These are phyloP conservation scores for Detonula confervacea DNA, from an alignment of 352 stramenopile species.

Conservation along the genomic window DNA sequence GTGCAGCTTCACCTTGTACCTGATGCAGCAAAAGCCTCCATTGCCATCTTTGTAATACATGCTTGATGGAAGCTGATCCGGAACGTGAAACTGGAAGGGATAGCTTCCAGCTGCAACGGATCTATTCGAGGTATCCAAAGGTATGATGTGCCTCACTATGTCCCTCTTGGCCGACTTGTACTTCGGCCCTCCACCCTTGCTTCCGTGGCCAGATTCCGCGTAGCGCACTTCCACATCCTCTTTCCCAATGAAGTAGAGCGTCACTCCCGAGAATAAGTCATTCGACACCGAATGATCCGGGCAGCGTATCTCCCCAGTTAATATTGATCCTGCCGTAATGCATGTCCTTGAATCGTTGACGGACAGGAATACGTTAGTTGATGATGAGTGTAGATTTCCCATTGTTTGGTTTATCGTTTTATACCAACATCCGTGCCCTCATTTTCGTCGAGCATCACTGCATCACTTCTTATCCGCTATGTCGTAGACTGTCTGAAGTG, in stretches of 20 bases:
- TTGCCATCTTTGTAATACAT: slow-evolving; percentile 17
- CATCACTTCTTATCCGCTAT: no score
- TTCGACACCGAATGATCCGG: slow-evolving; percentile 2
- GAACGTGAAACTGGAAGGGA: slow-evolving; percentile 23
- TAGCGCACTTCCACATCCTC: slow-evolving; percentile 21
- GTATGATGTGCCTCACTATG: slow-evolving; percentile 16
- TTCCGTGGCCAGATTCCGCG: neutral
- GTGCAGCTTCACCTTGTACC: slow-evolving; percentile 27
- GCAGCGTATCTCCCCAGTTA: slow-evolving; percentile 15
- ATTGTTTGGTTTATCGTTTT: neutral
- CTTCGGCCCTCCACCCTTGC: neutral
- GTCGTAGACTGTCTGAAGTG: no score
- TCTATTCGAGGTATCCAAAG: neutral
- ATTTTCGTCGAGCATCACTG: slow-evolving; percentile 9
- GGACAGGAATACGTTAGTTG: neutral
- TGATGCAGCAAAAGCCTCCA: slow-evolving; percentile 16
- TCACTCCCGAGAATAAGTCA: slow-evolving; percentile 3
- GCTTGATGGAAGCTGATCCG: slow-evolving; percentile 24
- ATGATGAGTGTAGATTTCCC: slow-evolving; percentile 11
- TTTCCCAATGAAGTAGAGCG: slow-evolving; percentile 26
- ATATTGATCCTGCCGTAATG: slow-evolving; percentile 11
- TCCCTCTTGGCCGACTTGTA: neutral
- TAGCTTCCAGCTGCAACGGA: neutral
- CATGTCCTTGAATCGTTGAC: slow-evolving; percentile 11
- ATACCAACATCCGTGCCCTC: neutral